Evolutionary conservation across 2,329 filamentous ascomycete species (phyloP).

Genomic region (Xylaria sp.): DNA sequence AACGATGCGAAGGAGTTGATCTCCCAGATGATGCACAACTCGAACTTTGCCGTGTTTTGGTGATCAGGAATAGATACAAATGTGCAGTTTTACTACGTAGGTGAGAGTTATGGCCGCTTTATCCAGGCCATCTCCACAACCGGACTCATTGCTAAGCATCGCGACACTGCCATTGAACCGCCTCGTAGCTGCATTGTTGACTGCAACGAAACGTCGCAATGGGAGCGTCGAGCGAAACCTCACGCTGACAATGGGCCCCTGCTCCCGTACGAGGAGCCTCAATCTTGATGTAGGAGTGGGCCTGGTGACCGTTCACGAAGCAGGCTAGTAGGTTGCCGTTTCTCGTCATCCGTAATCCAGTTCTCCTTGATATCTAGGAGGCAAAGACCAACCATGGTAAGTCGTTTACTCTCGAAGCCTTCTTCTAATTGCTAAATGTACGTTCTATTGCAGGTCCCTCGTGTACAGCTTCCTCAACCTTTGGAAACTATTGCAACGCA

Average conservation of each 20-base stretch:
- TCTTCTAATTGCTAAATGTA: not conserved
- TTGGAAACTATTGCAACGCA: too few relatives aligned
- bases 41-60: not conserved
- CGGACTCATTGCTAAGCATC: not conserved
- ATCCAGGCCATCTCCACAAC: not conserved
- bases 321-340: too few relatives aligned
- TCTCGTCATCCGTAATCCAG: not conserved
- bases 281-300: not conserved
- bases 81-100: not conserved
- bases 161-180: not conserved
- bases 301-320: too few relatives aligned
- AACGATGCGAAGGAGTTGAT: not conserved
- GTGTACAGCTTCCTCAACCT: too few relatives aligned
- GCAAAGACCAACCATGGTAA: not conserved
- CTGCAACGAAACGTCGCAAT: not conserved
- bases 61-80: not conserved
- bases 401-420: not conserved
- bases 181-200: not conserved
- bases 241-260: not conserved
- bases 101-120: too few relatives aligned
- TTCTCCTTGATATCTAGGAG: not conserved
- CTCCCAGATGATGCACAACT: not conserved
- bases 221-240: not conserved
- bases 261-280: not conserved
- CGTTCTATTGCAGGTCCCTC: not conserved